These are phyloP conservation scores for Pueraria montana DNA, from an alignment of 306 rosid genomes.

Conservation along the genomic window DNA sequence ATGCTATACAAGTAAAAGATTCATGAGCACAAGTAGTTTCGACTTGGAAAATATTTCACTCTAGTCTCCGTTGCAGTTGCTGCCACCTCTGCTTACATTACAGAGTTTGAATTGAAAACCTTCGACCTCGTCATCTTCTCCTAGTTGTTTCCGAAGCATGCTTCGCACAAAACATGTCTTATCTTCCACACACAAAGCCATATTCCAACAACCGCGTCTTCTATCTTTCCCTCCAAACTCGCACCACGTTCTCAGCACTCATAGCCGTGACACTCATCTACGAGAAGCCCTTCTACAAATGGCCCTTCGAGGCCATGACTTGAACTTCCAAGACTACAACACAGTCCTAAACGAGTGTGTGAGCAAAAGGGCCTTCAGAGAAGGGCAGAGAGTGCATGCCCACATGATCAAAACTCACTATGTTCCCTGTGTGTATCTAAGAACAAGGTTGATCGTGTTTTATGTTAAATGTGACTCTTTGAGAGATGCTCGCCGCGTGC, in stretches of 20 bases:
- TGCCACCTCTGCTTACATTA: neutral
- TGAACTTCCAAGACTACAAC: constrained; percentile 66
- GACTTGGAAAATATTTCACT: neutral
- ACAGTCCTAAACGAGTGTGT: constrained; percentile 69
- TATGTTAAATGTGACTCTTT: constrained; percentile 66
- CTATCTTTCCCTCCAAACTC: constrained; percentile 53
- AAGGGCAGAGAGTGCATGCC: constrained; percentile 87
- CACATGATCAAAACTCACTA: constrained; percentile 74
- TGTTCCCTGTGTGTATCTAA: constrained; percentile 62
- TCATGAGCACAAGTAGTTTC: neutral
- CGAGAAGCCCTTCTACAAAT: constrained; percentile 72
- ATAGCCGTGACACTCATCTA: constrained; percentile 54
- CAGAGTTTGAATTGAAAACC: neutral
- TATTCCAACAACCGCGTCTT: constrained; percentile 49
- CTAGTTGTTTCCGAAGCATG: constrained; percentile 36
- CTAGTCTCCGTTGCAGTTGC: neutral
- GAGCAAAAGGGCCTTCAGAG: constrained; percentile 66
- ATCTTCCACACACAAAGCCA: constrained; percentile 33
- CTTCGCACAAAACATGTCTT: constrained; percentile 42
- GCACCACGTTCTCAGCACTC: constrained; percentile 34
- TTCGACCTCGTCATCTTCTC: neutral
- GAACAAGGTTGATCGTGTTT: constrained; percentile 73
- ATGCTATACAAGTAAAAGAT: no score
- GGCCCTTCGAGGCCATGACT: constrained; percentile 62
- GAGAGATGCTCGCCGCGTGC: constrained; percentile 64